phyloP scores from a whole-genome alignment of 148 eudicot species.

The Rhododendron henanense region DNA sequence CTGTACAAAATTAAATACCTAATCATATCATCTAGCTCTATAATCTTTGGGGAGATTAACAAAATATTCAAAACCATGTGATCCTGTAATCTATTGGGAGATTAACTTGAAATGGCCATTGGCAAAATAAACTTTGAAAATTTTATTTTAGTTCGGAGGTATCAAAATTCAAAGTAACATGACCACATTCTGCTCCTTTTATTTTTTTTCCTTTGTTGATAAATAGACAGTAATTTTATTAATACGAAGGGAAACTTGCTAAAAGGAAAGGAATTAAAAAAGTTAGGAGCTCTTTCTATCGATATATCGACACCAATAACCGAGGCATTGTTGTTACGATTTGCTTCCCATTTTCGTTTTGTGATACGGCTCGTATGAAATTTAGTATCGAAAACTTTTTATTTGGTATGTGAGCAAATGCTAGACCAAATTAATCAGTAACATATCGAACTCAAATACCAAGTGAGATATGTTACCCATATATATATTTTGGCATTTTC shows the following conservation, averaged over 20 bases:
- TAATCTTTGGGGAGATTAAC: neutral
- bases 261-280: too few relatives aligned
- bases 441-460: neutral
- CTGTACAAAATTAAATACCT: neutral
- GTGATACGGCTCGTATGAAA: neutral
- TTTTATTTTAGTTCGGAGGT: too few relatives aligned
- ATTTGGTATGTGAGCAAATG: neutral
- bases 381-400: neutral
- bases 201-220: too few relatives aligned
- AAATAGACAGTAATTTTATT: too few relatives aligned
- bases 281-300: too few relatives aligned
- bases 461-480: neutral
- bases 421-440: neutral
- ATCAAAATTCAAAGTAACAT: too few relatives aligned
- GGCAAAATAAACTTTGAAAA: neutral
- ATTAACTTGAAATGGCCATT: neutral
- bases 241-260: too few relatives aligned
- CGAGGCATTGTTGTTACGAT: too few relatives aligned
- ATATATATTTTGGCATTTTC: neutral
- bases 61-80: neutral
- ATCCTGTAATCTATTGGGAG: neutral
- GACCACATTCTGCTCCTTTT: too few relatives aligned
- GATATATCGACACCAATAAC: too few relatives aligned
- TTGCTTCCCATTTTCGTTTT: neutral
- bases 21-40: neutral